Percentiles rank a stretch among this genome's conserved stretches.
These are phyloP conservation scores for Pythium utonaiense DNA, from an alignment of 352 stramenopile species.

Conservation along the genomic window DNA sequence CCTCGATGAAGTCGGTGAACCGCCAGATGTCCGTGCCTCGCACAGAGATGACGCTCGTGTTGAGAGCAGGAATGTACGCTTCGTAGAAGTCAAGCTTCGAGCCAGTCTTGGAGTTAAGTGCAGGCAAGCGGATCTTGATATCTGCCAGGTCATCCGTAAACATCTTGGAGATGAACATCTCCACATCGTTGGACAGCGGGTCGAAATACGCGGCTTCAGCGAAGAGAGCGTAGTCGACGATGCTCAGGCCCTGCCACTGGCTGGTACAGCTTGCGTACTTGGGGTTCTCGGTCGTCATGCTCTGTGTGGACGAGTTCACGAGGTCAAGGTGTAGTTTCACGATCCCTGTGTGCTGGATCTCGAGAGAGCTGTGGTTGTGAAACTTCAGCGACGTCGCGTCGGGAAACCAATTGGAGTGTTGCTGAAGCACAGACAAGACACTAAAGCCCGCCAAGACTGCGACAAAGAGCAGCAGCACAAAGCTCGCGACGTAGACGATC, in stretches of 20 bases:
- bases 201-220: slow-evolving; percentile 88
- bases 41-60: slow-evolving; percentile 85
- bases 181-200: slow-evolving; percentile 70
- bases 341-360: slow-evolving; percentile 85
- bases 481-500: slow-evolving; percentile 58
- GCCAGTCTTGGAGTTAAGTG: slow-evolving; percentile 75
- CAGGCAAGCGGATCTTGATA: slow-evolving; percentile 56
- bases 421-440: slow-evolving; percentile 68
- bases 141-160: slow-evolving; percentile 43
- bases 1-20: slow-evolving; percentile 89
- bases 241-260: slow-evolving; percentile 65
- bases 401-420: slow-evolving; percentile 70
- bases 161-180: slow-evolving; percentile 63
- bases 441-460: slow-evolving; percentile 72
- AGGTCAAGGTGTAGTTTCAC: slow-evolving; percentile 80
- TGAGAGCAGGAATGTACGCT: slow-evolving; percentile 66
- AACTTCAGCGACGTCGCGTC: slow-evolving; percentile 69
- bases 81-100: slow-evolving; percentile 87
- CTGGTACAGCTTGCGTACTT: slow-evolving; percentile 76
- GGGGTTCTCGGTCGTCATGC: slow-evolving; percentile 40
- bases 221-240: slow-evolving; percentile 84
- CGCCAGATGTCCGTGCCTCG: slow-evolving; percentile 87
- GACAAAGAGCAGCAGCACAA: slow-evolving; percentile 67
- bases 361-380: slow-evolving; percentile 51
- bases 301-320: slow-evolving; percentile 31